Percentiles rank a stretch among this genome's conserved stretches.
Conservation (phyloP, 805 yeast species). For the Komagataella pseudopastoris region DNA sequence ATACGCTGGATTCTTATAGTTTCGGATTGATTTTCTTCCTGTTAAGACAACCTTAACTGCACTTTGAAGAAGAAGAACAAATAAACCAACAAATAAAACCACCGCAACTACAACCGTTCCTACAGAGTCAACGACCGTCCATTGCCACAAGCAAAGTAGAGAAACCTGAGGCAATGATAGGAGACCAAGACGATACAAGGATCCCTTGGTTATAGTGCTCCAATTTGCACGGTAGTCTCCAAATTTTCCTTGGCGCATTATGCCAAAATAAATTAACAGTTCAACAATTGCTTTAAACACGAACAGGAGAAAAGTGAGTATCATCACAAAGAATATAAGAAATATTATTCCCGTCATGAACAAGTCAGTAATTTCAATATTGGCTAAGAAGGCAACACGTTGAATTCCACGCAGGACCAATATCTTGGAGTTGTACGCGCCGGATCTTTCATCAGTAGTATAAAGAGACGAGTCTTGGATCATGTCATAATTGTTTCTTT, state of each 20-base stretch:
- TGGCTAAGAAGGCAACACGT: conserved; percentile 76
- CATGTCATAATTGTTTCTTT: conserved; percentile 32
- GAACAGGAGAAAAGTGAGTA: conserved; percentile 37
- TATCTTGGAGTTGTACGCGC: conserved; percentile 48
- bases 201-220: conserved; percentile 78
- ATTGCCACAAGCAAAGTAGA: conserved; percentile 79
- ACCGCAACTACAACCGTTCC: conserved; percentile 76
- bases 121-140: conserved; percentile 68
- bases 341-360: conserved; percentile 82
- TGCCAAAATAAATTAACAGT: conserved; percentile 40
- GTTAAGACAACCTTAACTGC: conserved; percentile 57
- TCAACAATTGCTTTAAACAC: conserved; percentile 62
- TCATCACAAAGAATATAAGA: conserved; percentile 64
- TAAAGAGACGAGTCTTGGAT: conserved; percentile 39
- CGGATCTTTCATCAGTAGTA: conserved; percentile 58
- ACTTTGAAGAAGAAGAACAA: conserved; percentile 57
- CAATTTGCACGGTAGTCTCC: conserved; percentile 71
- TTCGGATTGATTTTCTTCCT: conserved; percentile 57
- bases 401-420: conserved; percentile 82
- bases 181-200: conserved; percentile 68
- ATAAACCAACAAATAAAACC: conserved; percentile 43
- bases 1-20: conserved; percentile 87
- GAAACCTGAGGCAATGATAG: conserved; percentile 83
- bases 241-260: conserved; percentile 53
- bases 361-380: conserved; percentile 74